Evolutionary conservation across 164 flowering plant genomes (phyloP).

Genomic region (Hamamelis virginiana): DNA sequence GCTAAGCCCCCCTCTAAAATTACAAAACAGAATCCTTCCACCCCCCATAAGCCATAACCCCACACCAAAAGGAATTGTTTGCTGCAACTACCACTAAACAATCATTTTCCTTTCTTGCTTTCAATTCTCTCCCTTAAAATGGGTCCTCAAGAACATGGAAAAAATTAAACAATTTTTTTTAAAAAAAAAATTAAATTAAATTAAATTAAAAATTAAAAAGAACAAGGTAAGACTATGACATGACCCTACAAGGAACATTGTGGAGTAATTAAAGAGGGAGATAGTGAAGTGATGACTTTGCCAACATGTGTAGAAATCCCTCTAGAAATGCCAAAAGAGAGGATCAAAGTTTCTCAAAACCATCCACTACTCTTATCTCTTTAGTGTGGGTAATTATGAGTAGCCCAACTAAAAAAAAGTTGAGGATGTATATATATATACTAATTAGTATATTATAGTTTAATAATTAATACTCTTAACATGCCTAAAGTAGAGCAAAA

Average conservation of each 20-base stretch:
- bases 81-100: background rate
- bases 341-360: background rate
- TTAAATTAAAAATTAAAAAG: background rate
- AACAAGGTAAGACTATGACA: background rate
- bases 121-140: background rate
- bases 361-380: background rate
- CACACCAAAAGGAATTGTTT: background rate
- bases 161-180: no score
- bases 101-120: background rate
- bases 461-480: background rate
- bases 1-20: background rate
- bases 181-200: no score
- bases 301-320: no score
- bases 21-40: background rate
- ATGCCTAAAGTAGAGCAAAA: background rate
- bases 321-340: background rate
- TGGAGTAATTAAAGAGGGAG: background rate
- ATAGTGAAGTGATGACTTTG: background rate
- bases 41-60: background rate
- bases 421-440: background rate
- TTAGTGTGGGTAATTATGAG: constrained; percentile 3
- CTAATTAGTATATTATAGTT: background rate
- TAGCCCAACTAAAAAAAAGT: background rate
- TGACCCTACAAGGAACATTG: background rate
- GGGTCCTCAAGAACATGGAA: background rate